Evolutionary conservation across 78 protist genomes (phyloP).

Genomic region (Dictyostelium purpureum): DNA sequence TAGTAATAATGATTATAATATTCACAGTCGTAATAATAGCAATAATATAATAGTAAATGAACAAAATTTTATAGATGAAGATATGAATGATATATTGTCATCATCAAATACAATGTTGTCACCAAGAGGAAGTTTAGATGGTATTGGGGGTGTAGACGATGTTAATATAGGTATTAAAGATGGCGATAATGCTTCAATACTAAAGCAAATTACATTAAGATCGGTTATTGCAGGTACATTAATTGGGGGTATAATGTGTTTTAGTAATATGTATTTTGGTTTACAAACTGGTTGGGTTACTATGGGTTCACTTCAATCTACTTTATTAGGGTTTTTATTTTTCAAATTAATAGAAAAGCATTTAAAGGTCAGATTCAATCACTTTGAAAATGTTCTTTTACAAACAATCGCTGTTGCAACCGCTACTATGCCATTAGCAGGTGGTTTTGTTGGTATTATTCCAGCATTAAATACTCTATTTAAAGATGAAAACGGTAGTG

Average conservation of each 20-base stretch:
- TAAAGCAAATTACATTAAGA: conserved; percentile 30
- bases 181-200: not conserved
- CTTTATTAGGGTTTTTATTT: conserved; percentile 75
- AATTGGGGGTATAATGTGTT: conserved; percentile 83
- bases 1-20: not conserved
- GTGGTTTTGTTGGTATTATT: conserved; percentile 82
- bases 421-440: conserved; percentile 90
- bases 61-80: conserved; percentile 7
- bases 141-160: not conserved
- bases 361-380: conserved; percentile 27
- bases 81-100: not conserved
- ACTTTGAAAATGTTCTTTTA: conserved; percentile 77
- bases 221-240: conserved; percentile 39
- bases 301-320: conserved; percentile 72
- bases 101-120: no score
- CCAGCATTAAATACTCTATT: conserved; percentile 69
- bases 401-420: conserved; percentile 85
- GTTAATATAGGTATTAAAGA: not conserved
- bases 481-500: conserved; percentile 3
- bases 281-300: conserved; percentile 84
- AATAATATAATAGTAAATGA: not conserved
- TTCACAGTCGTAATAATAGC: no score
- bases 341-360: conserved; percentile 35
- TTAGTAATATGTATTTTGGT: conserved; percentile 85
- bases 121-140: not conserved